Evolutionary conservation across 2,329 filamentous ascomycete genomes (phyloP), one percentile per base, ranked within the genome.

Genomic region (Leptographium radiaticola): DNA sequence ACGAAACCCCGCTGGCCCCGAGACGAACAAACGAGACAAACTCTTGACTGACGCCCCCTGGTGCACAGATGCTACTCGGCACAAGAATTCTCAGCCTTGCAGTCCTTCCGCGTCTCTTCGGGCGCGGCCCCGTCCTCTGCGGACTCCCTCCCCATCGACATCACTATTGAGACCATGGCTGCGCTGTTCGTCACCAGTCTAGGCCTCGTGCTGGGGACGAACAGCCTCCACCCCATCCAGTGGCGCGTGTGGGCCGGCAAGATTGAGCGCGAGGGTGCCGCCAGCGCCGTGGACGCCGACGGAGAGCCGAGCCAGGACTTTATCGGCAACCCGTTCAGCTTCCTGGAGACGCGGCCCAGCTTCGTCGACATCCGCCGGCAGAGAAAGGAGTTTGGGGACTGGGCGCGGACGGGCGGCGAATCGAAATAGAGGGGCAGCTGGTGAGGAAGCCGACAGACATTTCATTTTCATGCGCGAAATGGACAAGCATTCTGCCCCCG

Each of bases 321-420:
- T 58, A 70, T 79, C 13, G 85, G 86, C 16, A 95, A 94, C 65
- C 89, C 90, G 7, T 97, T 90, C 67, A 75, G 73, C 50, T 75
- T 80, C 47, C 68, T 96, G 56, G 91, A 97, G 70, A 84, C 87
- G 56, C 75, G 93, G 60, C 81, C 83, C 48, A 84, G 88, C 1
- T 98, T 97, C 63, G 78, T 89, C 71, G 88, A 98, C 70, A 87
- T 97, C 58, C 83, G 89, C 67, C 86, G 82, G 66, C 77, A 89
- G 70, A 79, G 86, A 64, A 82, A 76, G 64, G 86, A 90, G 56
- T 95, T 95, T 72, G 77, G 80, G 16, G 76, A 83, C 58, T 94
- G 87, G 88, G 77, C 82, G 38, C 75, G 76, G 63, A 65, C 63
- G 36, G 54, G 50, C n/a, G 49, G 50, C 34, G 38, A 33, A n/a